These are phyloP conservation scores for Escovopsis sp. DNA, from an alignment of 2,329 filamentous ascomycete genomes.

Conservation along the genomic window DNA sequence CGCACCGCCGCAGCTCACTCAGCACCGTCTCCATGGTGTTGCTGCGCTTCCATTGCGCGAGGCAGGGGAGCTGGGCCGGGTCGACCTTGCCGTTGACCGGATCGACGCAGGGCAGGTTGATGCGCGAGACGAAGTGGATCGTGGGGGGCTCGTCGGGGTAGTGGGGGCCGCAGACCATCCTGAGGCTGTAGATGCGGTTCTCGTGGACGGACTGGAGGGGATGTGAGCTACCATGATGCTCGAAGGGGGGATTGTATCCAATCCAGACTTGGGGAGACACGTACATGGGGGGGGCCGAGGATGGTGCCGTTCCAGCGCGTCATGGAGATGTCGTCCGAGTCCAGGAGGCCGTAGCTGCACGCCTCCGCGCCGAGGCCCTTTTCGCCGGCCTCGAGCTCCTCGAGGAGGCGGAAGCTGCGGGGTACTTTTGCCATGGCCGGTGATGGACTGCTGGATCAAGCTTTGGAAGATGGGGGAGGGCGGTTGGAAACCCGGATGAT, in stretches of 20 bases:
- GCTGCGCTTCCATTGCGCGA: slow-evolving; percentile 80
- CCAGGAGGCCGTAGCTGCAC: slow-evolving; percentile 90
- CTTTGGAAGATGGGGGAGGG: too few relatives aligned
- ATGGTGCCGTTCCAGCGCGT: slow-evolving; percentile 98
- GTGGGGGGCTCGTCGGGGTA: slow-evolving; percentile 84
- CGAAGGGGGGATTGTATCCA: slow-evolving; percentile 1
- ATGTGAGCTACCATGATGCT: slow-evolving; percentile 3
- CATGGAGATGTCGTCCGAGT: slow-evolving; percentile 91
- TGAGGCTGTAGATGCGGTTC: slow-evolving; percentile 97
- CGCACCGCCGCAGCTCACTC: slow-evolving; percentile 65
- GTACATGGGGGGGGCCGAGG: slow-evolving; percentile 84
- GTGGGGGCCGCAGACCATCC: slow-evolving; percentile 80
- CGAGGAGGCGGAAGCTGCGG: slow-evolving; percentile 87
- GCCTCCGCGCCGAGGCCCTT: slow-evolving; percentile 93
- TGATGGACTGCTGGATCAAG: too few relatives aligned
- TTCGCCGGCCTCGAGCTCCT: slow-evolving; percentile 97
- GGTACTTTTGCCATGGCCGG: slow-evolving; percentile 49
- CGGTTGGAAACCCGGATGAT: too few relatives aligned
- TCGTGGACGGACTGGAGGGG: slow-evolving; percentile 68
- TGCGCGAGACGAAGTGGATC: slow-evolving; percentile 82
- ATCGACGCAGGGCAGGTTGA: slow-evolving; percentile 94
- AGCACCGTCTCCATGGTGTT: slow-evolving; percentile 92
- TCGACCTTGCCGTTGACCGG: slow-evolving; percentile 70
- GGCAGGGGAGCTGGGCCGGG: slow-evolving; percentile 64
- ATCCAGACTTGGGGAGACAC: neutral